phyloP scores from a whole-genome alignment of 1,284 basidiomycete genomes.

The Sanghuangporus baumii region DNA sequence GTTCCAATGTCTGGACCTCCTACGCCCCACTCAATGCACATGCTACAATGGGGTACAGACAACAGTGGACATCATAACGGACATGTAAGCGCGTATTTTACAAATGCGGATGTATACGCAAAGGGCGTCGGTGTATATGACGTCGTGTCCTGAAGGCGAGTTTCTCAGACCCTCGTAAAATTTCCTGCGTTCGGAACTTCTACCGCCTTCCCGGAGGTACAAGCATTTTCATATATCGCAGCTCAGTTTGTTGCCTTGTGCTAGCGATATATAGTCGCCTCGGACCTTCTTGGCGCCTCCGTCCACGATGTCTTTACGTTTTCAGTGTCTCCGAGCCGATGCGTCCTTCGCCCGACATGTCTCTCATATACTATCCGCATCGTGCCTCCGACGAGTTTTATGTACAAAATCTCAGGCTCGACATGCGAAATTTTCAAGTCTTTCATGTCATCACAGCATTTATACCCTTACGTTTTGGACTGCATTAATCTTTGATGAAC shows the following conservation, averaged over 20 bases:
- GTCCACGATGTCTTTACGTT: neutral
- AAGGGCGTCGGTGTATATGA: conserved; percentile 15
- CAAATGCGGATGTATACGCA: conserved; percentile 13
- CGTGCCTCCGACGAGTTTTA: neutral
- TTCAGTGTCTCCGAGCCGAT: neutral
- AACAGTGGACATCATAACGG: conserved; percentile 4
- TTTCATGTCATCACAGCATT: neutral
- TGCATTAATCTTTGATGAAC: neutral
- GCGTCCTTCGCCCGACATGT: neutral
- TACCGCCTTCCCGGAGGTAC: neutral
- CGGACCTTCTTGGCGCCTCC: neutral
- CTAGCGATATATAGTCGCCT: neutral
- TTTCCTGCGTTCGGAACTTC: neutral
- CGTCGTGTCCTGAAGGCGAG: conserved; percentile 12
- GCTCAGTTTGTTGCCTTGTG: neutral
- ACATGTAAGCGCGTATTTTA: conserved; percentile 16
- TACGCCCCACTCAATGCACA: conserved; percentile 16
- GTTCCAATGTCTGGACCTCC: conserved; percentile 13
- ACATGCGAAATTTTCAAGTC: neutral
- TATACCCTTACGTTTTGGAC: neutral
- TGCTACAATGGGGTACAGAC: conserved; percentile 15
- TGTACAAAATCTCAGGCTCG: neutral
- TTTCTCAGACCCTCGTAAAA: neutral
- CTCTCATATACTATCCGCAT: neutral
- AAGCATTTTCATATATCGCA: neutral